phyloP scores from a whole-genome alignment of 805 yeast genomes.

The Spathaspora hagerdaliae region DNA sequence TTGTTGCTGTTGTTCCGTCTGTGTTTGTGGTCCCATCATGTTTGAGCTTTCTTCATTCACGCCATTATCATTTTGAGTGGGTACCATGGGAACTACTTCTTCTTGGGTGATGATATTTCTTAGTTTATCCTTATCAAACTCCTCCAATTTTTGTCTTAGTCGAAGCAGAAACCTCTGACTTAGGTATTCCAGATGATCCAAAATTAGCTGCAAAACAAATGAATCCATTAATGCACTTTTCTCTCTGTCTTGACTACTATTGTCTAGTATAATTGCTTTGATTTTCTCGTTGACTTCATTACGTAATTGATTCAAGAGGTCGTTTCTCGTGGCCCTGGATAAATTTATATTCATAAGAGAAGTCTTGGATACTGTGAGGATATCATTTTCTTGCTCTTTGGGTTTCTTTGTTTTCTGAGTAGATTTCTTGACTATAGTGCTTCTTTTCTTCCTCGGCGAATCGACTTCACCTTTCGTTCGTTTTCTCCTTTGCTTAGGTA shows the following conservation, averaged over 20 bases:
- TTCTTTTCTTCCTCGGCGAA: too few relatives aligned
- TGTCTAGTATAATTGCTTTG: background rate
- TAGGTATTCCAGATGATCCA: slow-evolving; percentile 9
- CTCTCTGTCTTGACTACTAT: slow-evolving; percentile 6
- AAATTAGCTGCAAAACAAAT: slow-evolving; percentile 10
- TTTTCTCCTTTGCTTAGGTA: background rate
- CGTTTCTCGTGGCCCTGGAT: background rate
- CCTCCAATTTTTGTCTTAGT: slow-evolving; percentile 3
- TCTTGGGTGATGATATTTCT: background rate
- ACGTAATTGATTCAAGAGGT: background rate
- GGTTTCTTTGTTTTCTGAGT: background rate
- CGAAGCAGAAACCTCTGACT: slow-evolving; percentile 5
- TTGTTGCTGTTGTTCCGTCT: background rate
- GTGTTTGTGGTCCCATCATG: background rate
- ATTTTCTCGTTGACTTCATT: background rate
- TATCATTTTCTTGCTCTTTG: background rate
- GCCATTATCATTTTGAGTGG: background rate
- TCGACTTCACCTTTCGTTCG: background rate
- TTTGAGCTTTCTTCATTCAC: background rate
- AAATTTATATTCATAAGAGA: too few relatives aligned
- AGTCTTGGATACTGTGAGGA: background rate
- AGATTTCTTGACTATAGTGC: background rate
- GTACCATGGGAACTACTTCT: background rate
- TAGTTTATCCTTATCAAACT: background rate
- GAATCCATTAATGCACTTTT: slow-evolving; percentile 10